A percentile compares a stretch with the other conserved stretches of the same genome.
These are phyloP conservation scores for Cryptococcus maquisensis DNA, from an alignment of 1,284 basidiomycete genomes.

Conservation along the genomic window DNA sequence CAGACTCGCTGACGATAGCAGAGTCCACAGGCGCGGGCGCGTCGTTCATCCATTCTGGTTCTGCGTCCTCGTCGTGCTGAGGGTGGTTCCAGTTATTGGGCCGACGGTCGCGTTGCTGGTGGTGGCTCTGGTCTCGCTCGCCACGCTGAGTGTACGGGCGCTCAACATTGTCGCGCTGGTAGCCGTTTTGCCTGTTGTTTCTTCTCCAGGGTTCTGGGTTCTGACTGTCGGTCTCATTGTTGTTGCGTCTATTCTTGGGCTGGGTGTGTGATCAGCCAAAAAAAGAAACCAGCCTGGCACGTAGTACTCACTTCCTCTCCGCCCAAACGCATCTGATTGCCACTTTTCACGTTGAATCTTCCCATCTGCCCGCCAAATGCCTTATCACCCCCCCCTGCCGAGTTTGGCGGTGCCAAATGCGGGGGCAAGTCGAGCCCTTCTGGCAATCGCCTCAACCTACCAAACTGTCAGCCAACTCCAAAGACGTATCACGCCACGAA, in stretches of 20 bases:
- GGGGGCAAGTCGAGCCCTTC: slow-evolving; percentile 10
- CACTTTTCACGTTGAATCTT: slow-evolving; percentile 25
- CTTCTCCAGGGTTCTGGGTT: slow-evolving; percentile 14
- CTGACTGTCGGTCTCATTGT: neutral
- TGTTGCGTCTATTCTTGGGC: slow-evolving; percentile 6
- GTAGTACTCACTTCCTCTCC: slow-evolving; percentile 27
- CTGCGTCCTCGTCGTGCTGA: slow-evolving; percentile 28
- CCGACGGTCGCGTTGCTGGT: slow-evolving; percentile 2
- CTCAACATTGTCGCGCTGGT: slow-evolving; percentile 1
- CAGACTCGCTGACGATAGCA: slow-evolving; percentile 17
- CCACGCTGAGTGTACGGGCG: neutral
- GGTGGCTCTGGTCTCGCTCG: neutral
- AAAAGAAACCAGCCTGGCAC: neutral
- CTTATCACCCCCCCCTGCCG: neutral
- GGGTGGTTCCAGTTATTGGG: slow-evolving; percentile 1
- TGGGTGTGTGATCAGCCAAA: neutral
- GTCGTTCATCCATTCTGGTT: slow-evolving; percentile 47
- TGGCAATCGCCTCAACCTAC: slow-evolving; percentile 20
- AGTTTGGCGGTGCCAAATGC: slow-evolving; percentile 7
- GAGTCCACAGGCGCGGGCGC: slow-evolving; percentile 21
- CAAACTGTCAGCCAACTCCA: neutral
- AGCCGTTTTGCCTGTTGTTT: slow-evolving; percentile 1
- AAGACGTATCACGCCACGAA: slow-evolving; percentile 7
- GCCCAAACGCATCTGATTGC: slow-evolving; percentile 25
- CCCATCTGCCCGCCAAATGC: slow-evolving; percentile 31